Conservation (phyloP, 2,329 filamentous ascomycete genomes). For the Aureobasidium musti region DNA sequence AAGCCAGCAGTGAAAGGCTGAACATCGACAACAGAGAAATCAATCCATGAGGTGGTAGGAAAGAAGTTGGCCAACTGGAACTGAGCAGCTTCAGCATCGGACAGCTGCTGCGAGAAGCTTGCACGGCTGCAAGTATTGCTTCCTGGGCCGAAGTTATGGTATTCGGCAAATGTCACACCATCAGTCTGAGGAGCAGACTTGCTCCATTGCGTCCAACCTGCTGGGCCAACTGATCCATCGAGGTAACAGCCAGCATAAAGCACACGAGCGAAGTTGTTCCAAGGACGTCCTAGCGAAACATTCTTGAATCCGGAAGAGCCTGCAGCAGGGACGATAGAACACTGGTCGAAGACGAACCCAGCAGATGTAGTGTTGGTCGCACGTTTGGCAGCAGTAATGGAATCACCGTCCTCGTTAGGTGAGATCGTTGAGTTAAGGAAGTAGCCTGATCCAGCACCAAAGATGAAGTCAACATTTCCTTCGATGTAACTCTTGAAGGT, state of each 20-base stretch:
- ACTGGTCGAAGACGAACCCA: constrained; percentile 46
- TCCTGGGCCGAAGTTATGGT: constrained; percentile 45
- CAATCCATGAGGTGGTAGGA: constrained; percentile 46
- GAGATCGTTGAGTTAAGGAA: constrained; percentile 47
- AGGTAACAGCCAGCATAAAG: constrained; percentile 35
- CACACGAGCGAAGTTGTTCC: constrained; percentile 35
- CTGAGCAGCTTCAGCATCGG: constrained; percentile 42
- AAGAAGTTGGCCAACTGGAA: constrained; percentile 49
- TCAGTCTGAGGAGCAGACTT: constrained; percentile 37
- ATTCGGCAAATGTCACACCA: constrained; percentile 41
- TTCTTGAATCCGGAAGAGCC: constrained; percentile 39
- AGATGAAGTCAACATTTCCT: constrained; percentile 50
- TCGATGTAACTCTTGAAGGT: constrained; percentile 46
- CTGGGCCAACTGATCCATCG: constrained; percentile 32
- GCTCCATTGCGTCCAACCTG: constrained; percentile 40
- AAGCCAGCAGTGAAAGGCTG: constrained; percentile 44
- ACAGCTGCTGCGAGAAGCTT: constrained; percentile 44
- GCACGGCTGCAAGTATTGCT: constrained; percentile 40
- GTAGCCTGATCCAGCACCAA: constrained; percentile 49
- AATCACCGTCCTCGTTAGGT: constrained; percentile 43
- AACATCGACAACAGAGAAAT: constrained; percentile 45
- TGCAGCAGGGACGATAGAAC: constrained; percentile 39
- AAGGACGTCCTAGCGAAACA: constrained; percentile 35
- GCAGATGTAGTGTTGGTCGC: constrained; percentile 43
- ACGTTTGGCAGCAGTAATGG: constrained; percentile 47